Conservation (phyloP, 345 rosid genomes). For the Citrus medica region DNA sequence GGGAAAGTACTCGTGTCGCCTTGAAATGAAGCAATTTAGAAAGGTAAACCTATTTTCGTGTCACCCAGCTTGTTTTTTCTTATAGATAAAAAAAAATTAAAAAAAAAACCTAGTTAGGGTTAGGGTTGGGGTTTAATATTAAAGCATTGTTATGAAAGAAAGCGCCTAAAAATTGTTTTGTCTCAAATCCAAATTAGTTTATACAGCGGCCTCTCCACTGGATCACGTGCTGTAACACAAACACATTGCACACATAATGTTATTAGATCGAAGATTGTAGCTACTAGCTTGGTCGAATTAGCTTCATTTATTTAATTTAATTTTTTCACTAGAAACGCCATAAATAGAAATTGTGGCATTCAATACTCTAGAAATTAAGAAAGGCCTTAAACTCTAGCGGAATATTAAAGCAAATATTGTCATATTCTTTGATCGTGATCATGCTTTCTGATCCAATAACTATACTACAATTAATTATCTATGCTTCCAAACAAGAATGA, state of each 20-base stretch:
- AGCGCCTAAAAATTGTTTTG: not conserved
- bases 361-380: not conserved
- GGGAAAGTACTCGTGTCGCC: slow-evolving; percentile 98
- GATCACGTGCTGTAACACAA: slow-evolving; percentile 8
- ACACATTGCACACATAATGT: not conserved
- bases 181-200: not conserved
- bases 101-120: slow-evolving; percentile 14
- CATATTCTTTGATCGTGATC: not conserved
- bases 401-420: not conserved
- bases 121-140: slow-evolving; percentile 19
- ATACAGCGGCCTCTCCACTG: not conserved
- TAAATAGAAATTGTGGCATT: not conserved
- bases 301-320: not conserved
- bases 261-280: not conserved
- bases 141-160: slow-evolving; percentile 16
- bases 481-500: not conserved
- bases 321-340: not conserved
- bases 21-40: slow-evolving; percentile 41
- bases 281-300: not conserved
- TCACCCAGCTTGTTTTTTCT: slow-evolving; percentile 23
- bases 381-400: not conserved
- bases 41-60: slow-evolving; percentile 24
- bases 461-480: not conserved
- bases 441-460: not conserved
- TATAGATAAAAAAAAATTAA: not conserved